Percentiles rank a stretch among this genome's conserved stretches.
These are phyloP conservation scores for Podaxis rugospora DNA, from an alignment of 768 basidiomycete genomes.

Conservation along the genomic window DNA sequence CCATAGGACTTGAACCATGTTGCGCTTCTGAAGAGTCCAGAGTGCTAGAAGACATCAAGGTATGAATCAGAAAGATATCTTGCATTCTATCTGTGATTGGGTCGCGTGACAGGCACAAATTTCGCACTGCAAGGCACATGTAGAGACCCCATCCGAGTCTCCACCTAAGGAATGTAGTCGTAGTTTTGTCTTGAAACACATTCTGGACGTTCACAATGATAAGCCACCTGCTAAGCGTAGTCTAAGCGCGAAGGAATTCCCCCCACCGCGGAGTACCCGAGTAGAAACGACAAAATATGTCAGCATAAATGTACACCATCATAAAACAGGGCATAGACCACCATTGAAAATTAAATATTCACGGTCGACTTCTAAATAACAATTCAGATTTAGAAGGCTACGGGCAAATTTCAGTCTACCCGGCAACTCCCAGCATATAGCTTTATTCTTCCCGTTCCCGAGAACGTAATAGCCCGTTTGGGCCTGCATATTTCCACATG, in stretches of 20 bases:
- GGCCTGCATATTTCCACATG: not conserved
- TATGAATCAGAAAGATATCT: not conserved
- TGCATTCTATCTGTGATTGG: not conserved
- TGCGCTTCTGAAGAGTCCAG: not conserved
- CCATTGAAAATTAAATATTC: too few relatives aligned
- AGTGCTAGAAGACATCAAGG: not conserved
- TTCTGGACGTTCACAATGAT: too few relatives aligned
- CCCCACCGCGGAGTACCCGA: too few relatives aligned
- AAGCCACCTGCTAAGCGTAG: too few relatives aligned
- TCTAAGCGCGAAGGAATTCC: too few relatives aligned
- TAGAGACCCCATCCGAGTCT: too few relatives aligned
- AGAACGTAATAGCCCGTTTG: not conserved
- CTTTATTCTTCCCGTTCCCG: not conserved
- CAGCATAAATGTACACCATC: too few relatives aligned
- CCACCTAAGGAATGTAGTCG: too few relatives aligned
- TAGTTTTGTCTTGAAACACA: too few relatives aligned
- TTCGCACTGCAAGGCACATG: constrained; percentile 14
- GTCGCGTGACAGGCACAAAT: constrained; percentile 11
- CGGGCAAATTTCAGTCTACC: not conserved
- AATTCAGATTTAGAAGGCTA: not conserved
- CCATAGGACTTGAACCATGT: not conserved
- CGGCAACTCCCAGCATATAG: not conserved
- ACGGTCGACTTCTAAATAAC: too few relatives aligned
- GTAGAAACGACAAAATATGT: too few relatives aligned
- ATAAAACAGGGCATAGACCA: too few relatives aligned